These are phyloP conservation scores for Bisporella sp. DNA, from an alignment of 2,329 filamentous ascomycete species.

Conservation along the genomic window DNA sequence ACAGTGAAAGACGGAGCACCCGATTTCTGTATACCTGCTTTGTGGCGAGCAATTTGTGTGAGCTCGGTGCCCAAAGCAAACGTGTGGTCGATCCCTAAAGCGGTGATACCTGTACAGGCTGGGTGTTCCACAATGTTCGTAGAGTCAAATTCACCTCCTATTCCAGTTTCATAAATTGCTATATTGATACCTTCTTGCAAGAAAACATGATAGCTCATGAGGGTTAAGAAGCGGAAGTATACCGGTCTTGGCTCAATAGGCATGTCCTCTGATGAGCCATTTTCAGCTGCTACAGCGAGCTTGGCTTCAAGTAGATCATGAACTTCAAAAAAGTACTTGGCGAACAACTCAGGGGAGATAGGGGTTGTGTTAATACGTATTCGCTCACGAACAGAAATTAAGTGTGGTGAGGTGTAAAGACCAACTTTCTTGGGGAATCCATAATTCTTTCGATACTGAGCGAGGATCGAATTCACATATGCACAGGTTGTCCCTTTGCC, in stretches of 20 bases:
- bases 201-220: constrained; percentile 63
- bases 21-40: constrained; percentile 62
- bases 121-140: constrained; percentile 59
- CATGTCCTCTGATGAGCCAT: constrained; percentile 19
- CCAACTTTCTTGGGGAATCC: constrained; percentile 36
- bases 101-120: constrained; percentile 52
- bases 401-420: constrained; percentile 63
- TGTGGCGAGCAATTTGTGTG: constrained; percentile 66
- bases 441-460: constrained; percentile 35
- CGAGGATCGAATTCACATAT: constrained; percentile 57
- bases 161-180: constrained; percentile 59
- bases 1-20: constrained; percentile 52
- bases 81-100: constrained; percentile 65
- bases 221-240: constrained; percentile 55
- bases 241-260: constrained; percentile 35
- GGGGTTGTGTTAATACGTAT: constrained; percentile 55
- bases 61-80: constrained; percentile 54
- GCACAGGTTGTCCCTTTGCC: constrained; percentile 70
- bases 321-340: constrained; percentile 61
- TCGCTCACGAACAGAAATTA: constrained; percentile 60
- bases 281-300: constrained; percentile 17
- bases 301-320: constrained; percentile 47
- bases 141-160: constrained; percentile 62
- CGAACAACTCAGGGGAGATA: constrained; percentile 51
- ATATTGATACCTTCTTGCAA: constrained; percentile 53